phyloP scores from a whole-genome alignment of 129 eudicot genomes.

The Glebionis coronaria region DNA sequence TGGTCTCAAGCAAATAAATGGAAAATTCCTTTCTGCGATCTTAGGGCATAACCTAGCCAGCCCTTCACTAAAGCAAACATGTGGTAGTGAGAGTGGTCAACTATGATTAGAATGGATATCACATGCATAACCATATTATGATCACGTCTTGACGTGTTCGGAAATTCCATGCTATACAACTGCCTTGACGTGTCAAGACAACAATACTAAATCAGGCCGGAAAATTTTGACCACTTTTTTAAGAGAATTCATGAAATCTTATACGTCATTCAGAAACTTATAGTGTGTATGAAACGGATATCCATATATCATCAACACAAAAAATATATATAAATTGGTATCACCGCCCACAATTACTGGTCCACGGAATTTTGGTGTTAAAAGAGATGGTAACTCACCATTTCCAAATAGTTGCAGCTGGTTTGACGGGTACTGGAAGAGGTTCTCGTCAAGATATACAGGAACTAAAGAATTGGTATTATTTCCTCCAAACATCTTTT shows the following conservation, averaged over 20 bases:
- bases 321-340: too few relatives aligned
- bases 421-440: slow-evolving; percentile 61
- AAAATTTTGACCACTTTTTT: too few relatives aligned
- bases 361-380: not conserved
- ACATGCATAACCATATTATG: not conserved
- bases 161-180: not conserved
- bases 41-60: not conserved
- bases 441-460: slow-evolving; percentile 53
- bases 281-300: too few relatives aligned
- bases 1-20: not conserved
- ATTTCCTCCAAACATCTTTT: slow-evolving; percentile 74
- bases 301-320: too few relatives aligned
- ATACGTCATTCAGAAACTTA: too few relatives aligned
- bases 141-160: not conserved
- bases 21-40: not conserved
- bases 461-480: slow-evolving; percentile 51
- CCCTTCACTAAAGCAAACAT: not conserved
- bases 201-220: not conserved
- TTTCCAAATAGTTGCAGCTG: slow-evolving; percentile 80
- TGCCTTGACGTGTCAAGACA: not conserved
- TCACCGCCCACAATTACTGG: too few relatives aligned
- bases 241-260: too few relatives aligned
- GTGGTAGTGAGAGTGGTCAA: not conserved
- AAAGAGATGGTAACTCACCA: slow-evolving; percentile 40
- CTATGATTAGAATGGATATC: not conserved